Percentiles rank a stretch among this genome's conserved stretches.
Evolutionary conservation across 2,329 filamentous ascomycete genomes (phyloP).

Genomic region (Torrubiella hemipterigena): DNA sequence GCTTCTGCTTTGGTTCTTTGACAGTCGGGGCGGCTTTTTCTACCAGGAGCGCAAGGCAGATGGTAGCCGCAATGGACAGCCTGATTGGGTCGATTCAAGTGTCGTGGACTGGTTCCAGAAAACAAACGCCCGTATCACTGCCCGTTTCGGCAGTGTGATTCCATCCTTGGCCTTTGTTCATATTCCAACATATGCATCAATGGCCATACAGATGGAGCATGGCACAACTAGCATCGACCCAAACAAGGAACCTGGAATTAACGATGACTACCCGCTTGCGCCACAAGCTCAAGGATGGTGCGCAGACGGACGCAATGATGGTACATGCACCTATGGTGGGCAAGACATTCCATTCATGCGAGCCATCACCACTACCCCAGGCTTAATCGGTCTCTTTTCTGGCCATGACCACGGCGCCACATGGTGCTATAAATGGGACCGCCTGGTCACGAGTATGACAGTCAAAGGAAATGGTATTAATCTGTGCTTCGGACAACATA

Average conservation of each 20-base stretch:
- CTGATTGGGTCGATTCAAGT: constrained; percentile 31
- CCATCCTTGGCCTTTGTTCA: constrained; percentile 37
- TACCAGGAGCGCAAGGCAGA: constrained; percentile 26
- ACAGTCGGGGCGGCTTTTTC: constrained; percentile 45
- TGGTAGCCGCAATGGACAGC: constrained; percentile 19
- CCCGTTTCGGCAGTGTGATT: constrained; percentile 19
- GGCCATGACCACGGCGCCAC: constrained; percentile 56
- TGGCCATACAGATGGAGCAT: constrained; percentile 21
- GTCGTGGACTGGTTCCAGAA: constrained; percentile 33
- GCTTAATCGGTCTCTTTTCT: constrained; percentile 46
- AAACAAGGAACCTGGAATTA: constrained; percentile 29
- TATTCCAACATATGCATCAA: constrained; percentile 31
- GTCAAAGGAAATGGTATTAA: constrained; percentile 30
- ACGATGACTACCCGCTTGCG: constrained; percentile 28
- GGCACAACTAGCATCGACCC: constrained; percentile 19
- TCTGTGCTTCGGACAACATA: constrained; percentile 51
- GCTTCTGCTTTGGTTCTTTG: constrained; percentile 60
- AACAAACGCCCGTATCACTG: constrained; percentile 16
- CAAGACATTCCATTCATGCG: constrained; percentile 53
- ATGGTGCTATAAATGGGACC: constrained; percentile 43
- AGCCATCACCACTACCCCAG: constrained; percentile 40
- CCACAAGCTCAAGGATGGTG: constrained; percentile 33
- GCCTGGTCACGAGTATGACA: constrained; percentile 19
- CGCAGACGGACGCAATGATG: constrained; percentile 21
- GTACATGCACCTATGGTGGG: constrained; percentile 28